phyloP scores from a whole-genome alignment of 225 moss, liverwort and hornwort genomes.

The Sphagnum contortum region DNA sequence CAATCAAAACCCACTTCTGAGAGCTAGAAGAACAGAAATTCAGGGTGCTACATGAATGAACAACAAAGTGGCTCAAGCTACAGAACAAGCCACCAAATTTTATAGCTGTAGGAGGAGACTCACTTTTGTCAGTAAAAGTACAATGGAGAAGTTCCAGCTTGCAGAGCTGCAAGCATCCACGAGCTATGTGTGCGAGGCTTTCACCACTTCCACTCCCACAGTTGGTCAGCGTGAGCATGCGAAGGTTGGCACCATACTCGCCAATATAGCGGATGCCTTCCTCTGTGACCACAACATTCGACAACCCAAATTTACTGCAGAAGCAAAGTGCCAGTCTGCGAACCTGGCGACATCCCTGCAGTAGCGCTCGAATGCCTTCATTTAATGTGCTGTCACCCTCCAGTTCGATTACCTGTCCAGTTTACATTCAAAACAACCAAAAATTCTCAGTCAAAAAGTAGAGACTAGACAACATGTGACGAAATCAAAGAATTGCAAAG shows the following conservation, averaged over 20 bases:
- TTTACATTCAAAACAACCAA: background rate
- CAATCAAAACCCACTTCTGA: too few relatives aligned
- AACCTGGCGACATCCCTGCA: slow-evolving; percentile 38
- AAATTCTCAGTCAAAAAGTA: too few relatives aligned
- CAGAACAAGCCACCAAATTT: too few relatives aligned
- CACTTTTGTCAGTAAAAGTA: slow-evolving; percentile 49
- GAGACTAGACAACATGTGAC: background rate
- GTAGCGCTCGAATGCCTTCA: slow-evolving; percentile 32
- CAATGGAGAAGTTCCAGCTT: slow-evolving; percentile 58
- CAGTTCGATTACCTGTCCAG: slow-evolving; percentile 37
- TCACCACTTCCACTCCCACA: slow-evolving; percentile 39
- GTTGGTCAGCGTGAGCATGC: slow-evolving; percentile 48
- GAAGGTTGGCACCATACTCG: slow-evolving; percentile 36
- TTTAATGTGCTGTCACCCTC: slow-evolving; percentile 52
- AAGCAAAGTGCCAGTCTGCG: slow-evolving; percentile 53
- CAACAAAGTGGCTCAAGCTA: too few relatives aligned
- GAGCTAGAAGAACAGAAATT: too few relatives aligned
- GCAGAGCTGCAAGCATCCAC: slow-evolving; percentile 35
- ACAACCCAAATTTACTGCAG: slow-evolving; percentile 36
- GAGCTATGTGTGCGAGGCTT: slow-evolving; percentile 33
- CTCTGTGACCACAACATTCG: slow-evolving; percentile 40
- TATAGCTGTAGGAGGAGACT: background rate
- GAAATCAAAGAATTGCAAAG: too few relatives aligned
- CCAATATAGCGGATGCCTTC: slow-evolving; percentile 50
- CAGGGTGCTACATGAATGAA: too few relatives aligned